phyloP scores from a whole-genome alignment of 73 alveolate species.

The Urostyla sp. region DNA sequence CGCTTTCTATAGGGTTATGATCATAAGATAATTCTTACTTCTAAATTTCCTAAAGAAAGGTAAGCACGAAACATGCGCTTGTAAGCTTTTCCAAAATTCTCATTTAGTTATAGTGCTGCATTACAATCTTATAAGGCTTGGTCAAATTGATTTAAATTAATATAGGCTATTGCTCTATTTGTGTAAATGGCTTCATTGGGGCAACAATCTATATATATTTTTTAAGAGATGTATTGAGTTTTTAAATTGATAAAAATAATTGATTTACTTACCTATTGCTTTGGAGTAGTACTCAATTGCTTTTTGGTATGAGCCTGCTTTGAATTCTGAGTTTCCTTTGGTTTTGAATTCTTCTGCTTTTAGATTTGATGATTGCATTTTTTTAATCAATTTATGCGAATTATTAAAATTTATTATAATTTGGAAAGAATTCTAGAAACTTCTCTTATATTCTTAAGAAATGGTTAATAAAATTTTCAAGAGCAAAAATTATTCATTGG shows the following conservation, averaged over 20 bases:
- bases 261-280: conserved; percentile 10
- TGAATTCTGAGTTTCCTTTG: conserved; percentile 10
- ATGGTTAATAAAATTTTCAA: too few species aligned
- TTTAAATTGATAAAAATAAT: background rate
- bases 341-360: conserved; percentile 27
- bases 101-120: conserved; percentile 8
- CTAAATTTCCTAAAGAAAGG: background rate
- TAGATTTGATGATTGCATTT: too few species aligned
- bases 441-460: too few species aligned
- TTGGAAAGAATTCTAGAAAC: too few species aligned
- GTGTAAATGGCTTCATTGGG: conserved; percentile 35
- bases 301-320: background rate
- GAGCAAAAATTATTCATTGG: too few species aligned
- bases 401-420: too few species aligned
- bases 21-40: background rate
- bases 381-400: background rate
- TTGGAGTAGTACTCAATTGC: background rate
- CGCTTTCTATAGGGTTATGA: conserved; percentile 1
- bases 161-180: conserved; percentile 10
- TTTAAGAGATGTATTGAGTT: background rate
- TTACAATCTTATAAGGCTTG: conserved; percentile 4
- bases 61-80: conserved; percentile 4
- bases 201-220: background rate
- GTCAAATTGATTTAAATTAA: background rate
- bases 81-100: conserved; percentile 13